A percentile compares a stretch with the other conserved stretches of the same genome.
Evolutionary conservation across 1,284 basidiomycete species (phyloP).

Genomic region (Puccinia coronata): DNA sequence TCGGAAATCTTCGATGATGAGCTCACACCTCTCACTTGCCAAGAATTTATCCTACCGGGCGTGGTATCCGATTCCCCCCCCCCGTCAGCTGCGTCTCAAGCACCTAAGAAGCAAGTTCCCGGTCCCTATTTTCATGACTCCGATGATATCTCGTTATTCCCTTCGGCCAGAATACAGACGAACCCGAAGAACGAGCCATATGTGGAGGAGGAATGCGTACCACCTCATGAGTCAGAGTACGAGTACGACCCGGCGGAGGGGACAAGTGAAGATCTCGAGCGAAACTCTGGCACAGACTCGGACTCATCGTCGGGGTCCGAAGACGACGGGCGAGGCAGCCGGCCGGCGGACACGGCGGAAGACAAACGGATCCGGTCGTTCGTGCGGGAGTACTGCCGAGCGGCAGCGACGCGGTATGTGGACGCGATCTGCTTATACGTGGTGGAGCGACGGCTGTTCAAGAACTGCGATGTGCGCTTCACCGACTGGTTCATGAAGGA

Average conservation of each 20-base stretch:
- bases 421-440: constrained; percentile 3
- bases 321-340: background rate
- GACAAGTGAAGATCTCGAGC: background rate
- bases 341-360: background rate
- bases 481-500: background rate
- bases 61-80: too few relatives aligned
- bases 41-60: too few relatives aligned
- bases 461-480: background rate
- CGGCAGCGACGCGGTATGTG: background rate
- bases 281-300: background rate
- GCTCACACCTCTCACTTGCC: background rate
- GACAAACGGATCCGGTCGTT: background rate
- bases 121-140: too few relatives aligned
- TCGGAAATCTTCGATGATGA: background rate
- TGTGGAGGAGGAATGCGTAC: background rate
- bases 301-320: too few relatives aligned
- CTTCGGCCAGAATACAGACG: too few relatives aligned
- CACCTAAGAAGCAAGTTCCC: too few relatives aligned
- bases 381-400: background rate
- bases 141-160: too few relatives aligned
- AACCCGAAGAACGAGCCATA: too few relatives aligned
- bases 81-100: too few relatives aligned
- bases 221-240: constrained; percentile 1
- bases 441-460: background rate
- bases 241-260: background rate